Conservation (phyloP, 208 protist species). For the Trypanosomatidae sp. region DNA sequence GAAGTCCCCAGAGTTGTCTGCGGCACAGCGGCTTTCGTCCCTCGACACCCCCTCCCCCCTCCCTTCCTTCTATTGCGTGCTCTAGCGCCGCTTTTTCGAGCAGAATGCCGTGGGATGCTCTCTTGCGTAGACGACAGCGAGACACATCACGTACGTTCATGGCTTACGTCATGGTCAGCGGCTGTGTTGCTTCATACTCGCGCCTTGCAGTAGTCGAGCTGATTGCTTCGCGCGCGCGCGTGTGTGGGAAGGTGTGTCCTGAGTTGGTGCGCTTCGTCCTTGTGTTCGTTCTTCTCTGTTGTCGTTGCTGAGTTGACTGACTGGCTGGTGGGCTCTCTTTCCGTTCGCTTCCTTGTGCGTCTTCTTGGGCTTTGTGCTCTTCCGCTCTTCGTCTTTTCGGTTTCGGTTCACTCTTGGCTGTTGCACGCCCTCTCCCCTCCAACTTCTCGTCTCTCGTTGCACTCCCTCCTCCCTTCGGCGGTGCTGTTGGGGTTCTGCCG, state of each 20-base stretch:
- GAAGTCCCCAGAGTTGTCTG: neutral
- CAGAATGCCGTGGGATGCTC: neutral
- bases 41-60: too few relatives aligned
- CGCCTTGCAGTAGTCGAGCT: neutral
- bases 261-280: neutral
- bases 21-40: neutral
- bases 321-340: neutral
- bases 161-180: neutral
- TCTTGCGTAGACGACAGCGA: neutral
- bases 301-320: neutral
- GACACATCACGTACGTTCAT: neutral
- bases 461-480: too few relatives aligned
- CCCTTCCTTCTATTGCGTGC: neutral
- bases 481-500: too few relatives aligned
- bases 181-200: neutral
- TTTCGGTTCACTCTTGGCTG: too few relatives aligned
- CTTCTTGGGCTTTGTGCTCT: too few relatives aligned
- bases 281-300: too few relatives aligned
- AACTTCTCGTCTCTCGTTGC: too few relatives aligned
- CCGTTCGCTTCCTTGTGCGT: too few relatives aligned
- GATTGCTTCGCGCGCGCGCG: neutral
- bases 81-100: neutral
- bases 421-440: too few relatives aligned
- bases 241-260: neutral
- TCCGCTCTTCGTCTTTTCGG: too few relatives aligned